A percentile compares a stretch with the other conserved stretches of the same genome.
phyloP scores from a whole-genome alignment of 164 flowering plant genomes.

The Piper longum region DNA sequence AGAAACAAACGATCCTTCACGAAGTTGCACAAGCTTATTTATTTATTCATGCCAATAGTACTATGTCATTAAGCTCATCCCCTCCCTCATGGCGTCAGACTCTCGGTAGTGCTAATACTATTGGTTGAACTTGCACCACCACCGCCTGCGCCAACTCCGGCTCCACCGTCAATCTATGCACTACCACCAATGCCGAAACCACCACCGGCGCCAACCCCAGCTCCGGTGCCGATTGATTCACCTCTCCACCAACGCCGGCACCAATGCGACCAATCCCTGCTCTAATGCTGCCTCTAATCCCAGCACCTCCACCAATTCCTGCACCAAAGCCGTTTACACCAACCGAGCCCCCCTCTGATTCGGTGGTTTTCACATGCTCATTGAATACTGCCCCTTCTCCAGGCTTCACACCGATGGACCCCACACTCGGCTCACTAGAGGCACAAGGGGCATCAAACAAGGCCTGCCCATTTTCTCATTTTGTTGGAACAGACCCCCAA shows the following conservation, averaged over 20 bases:
- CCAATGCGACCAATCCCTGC: neutral
- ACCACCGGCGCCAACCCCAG: neutral
- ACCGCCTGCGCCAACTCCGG: neutral
- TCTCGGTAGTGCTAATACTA: neutral
- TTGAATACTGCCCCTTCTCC: neutral
- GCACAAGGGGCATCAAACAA: neutral
- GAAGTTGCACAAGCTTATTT: neutral
- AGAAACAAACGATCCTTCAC: neutral
- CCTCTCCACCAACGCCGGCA: neutral
- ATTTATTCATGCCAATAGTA: too few relatives aligned
- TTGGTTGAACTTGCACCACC: neutral
- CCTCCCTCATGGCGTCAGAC: neutral
- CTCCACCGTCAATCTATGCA: neutral
- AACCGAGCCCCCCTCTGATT: neutral
- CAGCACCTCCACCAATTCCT: neutral
- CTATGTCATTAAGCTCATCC: neutral
- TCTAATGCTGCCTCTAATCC: neutral
- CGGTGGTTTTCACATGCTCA: neutral
- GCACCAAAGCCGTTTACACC: neutral
- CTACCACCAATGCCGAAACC: too few relatives aligned
- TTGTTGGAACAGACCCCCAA: neutral
- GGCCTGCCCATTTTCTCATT: neutral
- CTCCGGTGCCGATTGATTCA: neutral
- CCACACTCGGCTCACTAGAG: neutral
- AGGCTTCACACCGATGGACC: neutral